Percentiles rank a stretch among this genome's conserved stretches.
These are phyloP conservation scores for Aspergillus chevalieri DNA, from an alignment of 2,329 filamentous ascomycete species.

Conservation along the genomic window DNA sequence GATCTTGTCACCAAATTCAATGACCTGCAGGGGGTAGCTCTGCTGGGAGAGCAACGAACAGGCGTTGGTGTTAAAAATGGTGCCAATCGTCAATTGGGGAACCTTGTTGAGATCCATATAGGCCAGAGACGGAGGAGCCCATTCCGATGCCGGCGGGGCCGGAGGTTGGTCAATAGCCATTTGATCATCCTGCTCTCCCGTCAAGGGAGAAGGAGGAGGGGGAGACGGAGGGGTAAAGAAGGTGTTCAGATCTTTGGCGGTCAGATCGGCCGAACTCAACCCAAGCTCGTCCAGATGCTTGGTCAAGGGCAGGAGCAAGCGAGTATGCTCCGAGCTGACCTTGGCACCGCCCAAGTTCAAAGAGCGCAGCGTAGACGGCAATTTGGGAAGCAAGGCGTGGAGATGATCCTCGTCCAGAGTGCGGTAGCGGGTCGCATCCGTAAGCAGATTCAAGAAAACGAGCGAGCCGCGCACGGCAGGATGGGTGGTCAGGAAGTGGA, in stretches of 20 bases:
- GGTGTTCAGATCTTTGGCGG: constrained; percentile 58
- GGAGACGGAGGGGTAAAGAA: constrained; percentile 48
- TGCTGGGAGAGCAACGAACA: constrained; percentile 53
- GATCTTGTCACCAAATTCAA: constrained; percentile 67
- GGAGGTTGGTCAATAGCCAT: constrained; percentile 15
- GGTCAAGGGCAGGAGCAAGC: constrained; percentile 57
- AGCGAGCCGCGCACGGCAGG: constrained; percentile 60
- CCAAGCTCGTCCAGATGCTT: constrained; percentile 72
- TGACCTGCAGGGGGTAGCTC: constrained; percentile 65
- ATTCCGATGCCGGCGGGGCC: constrained; percentile 19
- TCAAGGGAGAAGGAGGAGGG: constrained; percentile 19
- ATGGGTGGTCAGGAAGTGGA: constrained; percentile 65
- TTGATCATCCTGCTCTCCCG: constrained; percentile 8
- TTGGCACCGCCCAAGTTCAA: constrained; percentile 70
- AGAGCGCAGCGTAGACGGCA: constrained; percentile 64
- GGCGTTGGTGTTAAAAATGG: constrained; percentile 52
- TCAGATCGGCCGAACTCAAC: constrained; percentile 60
- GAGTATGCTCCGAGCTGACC: constrained; percentile 60
- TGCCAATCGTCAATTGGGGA: constrained; percentile 48
- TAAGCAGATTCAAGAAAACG: constrained; percentile 66
- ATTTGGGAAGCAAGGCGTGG: constrained; percentile 56
- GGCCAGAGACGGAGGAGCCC: constrained; percentile 57
- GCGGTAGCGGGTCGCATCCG: constrained; percentile 66
- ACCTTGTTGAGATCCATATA: constrained; percentile 75
- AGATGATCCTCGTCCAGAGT: constrained; percentile 63